phyloP scores from a whole-genome alignment of 345 rosid genomes.

The Eucalyptus curtisii region DNA sequence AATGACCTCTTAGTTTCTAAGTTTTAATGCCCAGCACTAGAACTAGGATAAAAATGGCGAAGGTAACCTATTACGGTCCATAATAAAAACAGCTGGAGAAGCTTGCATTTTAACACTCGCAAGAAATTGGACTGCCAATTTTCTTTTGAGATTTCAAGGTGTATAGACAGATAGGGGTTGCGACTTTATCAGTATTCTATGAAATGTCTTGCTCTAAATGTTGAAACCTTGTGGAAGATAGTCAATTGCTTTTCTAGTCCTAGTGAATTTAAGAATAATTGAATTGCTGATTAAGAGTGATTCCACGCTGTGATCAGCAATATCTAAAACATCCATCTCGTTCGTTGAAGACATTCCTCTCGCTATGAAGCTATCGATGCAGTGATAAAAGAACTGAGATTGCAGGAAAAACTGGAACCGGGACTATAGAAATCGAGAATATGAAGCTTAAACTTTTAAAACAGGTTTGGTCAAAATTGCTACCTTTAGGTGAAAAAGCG shows the following conservation, averaged over 20 bases:
- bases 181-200: neutral
- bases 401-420: neutral
- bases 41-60: neutral
- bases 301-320: neutral
- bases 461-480: neutral
- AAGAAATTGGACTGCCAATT: neutral
- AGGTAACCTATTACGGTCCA: neutral
- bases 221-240: neutral
- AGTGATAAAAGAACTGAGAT: neutral
- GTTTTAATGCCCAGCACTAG: neutral
- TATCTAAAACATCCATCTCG: neutral
- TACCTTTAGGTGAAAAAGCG: neutral
- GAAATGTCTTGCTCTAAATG: neutral
- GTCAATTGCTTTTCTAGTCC: neutral
- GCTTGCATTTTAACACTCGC: neutral
- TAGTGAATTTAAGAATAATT: neutral
- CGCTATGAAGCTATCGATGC: neutral
- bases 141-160: neutral
- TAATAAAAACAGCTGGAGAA: neutral
- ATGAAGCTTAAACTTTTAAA: neutral
- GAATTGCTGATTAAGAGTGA: neutral
- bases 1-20: slow-evolving; percentile 22
- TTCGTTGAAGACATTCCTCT: neutral
- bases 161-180: neutral
- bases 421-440: neutral